phyloP scores from a whole-genome alignment of 176 grass and related monocot genomes.

The Thalia dealbata region DNA sequence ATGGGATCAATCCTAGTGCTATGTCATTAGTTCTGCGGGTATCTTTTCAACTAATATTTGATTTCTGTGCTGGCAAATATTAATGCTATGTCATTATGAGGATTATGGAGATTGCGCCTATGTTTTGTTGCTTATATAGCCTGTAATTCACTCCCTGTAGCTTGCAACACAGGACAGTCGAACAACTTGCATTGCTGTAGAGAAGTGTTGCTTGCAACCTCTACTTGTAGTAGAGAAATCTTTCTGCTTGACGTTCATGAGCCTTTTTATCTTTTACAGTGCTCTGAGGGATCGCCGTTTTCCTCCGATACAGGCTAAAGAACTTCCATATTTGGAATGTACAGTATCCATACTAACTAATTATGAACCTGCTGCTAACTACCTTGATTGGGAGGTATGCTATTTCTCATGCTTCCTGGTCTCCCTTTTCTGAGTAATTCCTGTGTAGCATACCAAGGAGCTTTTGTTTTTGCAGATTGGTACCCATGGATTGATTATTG shows the following conservation, averaged over 20 bases:
- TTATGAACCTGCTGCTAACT: conserved; percentile 63
- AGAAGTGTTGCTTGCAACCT: not conserved
- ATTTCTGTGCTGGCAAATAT: too few species aligned
- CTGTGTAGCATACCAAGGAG: conserved; percentile 3
- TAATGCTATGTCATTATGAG: too few species aligned
- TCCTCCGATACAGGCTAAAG: conserved; percentile 74
- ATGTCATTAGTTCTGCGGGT: too few species aligned
- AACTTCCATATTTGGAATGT: conserved; percentile 86
- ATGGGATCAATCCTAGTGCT: too few species aligned
- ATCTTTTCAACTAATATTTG: too few species aligned
- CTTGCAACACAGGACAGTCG: not conserved
- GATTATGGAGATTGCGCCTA: too few species aligned
- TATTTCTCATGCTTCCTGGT: not conserved
- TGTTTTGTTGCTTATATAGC: not conserved
- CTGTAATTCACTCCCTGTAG: not conserved
- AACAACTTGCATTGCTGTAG: not conserved
- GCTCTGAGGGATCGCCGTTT: conserved; percentile 85
- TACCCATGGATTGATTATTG: conserved; percentile 96
- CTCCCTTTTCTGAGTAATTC: not conserved
- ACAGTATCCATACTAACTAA: conserved; percentile 81
- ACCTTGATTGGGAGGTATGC: conserved; percentile 96
- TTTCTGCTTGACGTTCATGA: not conserved
- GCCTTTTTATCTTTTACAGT: conserved; percentile 27
- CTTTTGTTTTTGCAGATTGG: conserved; percentile 44
- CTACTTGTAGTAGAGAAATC: not conserved